Base-by-base conservation (phyloP, 2,329 filamentous ascomycete species). In the Alternaria solani region DNA sequence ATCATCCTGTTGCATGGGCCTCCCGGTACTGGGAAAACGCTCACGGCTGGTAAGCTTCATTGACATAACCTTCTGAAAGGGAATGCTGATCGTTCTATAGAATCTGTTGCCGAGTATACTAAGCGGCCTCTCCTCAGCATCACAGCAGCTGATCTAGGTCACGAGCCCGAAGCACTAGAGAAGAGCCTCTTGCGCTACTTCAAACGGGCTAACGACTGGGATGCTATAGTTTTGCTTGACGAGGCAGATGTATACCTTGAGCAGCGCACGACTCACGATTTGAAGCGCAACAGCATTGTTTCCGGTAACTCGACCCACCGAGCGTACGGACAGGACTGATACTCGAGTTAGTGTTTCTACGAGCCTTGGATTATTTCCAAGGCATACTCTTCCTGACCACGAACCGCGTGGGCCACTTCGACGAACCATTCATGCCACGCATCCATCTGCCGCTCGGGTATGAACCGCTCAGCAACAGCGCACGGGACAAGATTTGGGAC, bases 181-280 rank as follows among this genome's bases (percentile, higher is more conserved):
- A 16, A 1, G 41, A 43, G 20, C 14, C 41, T 43, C 1, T 16
- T 43, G 2, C 20, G 41, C 14, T 43, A 9, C 14, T 43, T 43
- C 14, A 43, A 43, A 16, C 2, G 14, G 4, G 41, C 41, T 2
- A 16, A 7, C 8, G 41, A 26, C 14, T 43, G 23, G 41, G 41
- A n/a, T 26, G 41, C 41, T 9, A 43, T 43, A 26, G 41, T 86
- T 0, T 85, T 88, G 5, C 79, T 88, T 4, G 86, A 88, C 68
- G 86, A 89, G 71, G 85, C 85, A 4, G 87, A 88, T 56, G 84
- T 88, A n/a, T 88, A 86, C 73, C 82, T 88, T 14, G 84, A 87
- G 72, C 73, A 81, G 51, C 84, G 86, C 1, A 71, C 66, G 11
- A 51, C 61, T 7, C 65, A 70, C 20, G 71, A 70, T 32, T 62